Conservation (phyloP, 2,329 filamentous ascomycete species). For the Karstenula rhodostoma region DNA sequence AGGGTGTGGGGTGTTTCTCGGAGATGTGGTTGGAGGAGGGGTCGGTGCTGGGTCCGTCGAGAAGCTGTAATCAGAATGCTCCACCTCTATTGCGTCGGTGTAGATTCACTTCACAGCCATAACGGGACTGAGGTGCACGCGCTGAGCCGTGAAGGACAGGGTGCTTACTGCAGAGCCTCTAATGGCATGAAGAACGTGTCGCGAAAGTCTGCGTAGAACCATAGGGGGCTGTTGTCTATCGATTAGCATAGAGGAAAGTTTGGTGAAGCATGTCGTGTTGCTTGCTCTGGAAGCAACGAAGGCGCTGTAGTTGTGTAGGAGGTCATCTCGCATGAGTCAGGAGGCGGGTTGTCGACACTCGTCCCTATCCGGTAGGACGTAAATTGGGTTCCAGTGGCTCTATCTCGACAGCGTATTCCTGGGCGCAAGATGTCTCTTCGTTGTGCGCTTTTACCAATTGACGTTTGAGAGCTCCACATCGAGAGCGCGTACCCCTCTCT, state of each 20-base stretch:
- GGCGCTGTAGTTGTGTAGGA: background rate
- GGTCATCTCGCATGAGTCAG: background rate
- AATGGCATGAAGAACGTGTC: too few relatives aligned
- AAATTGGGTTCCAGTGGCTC: background rate
- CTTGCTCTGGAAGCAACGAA: background rate
- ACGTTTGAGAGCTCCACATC: background rate
- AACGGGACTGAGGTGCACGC: background rate
- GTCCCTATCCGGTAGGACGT: background rate
- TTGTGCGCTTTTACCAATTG: background rate
- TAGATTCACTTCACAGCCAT: background rate
- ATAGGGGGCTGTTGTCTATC: background rate
- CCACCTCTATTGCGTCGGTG: too few relatives aligned
- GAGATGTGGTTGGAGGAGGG: too few relatives aligned
- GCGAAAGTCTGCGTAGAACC: too few relatives aligned
- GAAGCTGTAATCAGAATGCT: too few relatives aligned
- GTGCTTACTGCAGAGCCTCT: too few relatives aligned
- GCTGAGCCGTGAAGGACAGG: background rate
- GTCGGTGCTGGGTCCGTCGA: too few relatives aligned
- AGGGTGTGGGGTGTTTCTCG: too few relatives aligned
- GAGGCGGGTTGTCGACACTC: background rate
- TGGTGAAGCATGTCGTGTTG: background rate
- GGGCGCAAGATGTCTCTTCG: background rate
- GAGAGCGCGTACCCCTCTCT: background rate
- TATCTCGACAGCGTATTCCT: background rate
- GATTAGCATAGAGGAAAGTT: background rate